phyloP scores from a whole-genome alignment of 331 rosid genomes.

The Pyrus hybrid region DNA sequence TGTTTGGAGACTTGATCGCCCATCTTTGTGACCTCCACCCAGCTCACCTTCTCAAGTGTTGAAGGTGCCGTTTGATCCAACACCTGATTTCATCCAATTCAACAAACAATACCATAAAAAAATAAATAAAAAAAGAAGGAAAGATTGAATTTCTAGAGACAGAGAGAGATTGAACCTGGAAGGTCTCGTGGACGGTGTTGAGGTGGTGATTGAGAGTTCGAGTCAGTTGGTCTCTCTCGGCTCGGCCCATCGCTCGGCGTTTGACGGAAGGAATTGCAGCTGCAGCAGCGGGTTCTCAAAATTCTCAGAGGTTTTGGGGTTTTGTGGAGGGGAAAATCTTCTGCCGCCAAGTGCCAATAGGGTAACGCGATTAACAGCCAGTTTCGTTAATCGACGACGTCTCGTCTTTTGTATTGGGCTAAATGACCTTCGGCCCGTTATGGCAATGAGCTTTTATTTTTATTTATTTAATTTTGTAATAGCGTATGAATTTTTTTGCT shows the following conservation, averaged over 20 bases:
- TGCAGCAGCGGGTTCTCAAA: neutral
- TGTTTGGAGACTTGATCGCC: slow-evolving; percentile 68
- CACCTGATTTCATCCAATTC: slow-evolving; percentile 27
- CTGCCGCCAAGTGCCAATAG: neutral
- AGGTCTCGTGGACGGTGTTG: slow-evolving; percentile 59
- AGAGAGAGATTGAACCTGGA: slow-evolving; percentile 26
- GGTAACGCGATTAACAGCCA: neutral
- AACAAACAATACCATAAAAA: neutral
- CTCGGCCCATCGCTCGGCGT: slow-evolving; percentile 23
- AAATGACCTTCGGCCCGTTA: neutral
- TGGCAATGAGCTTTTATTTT: neutral
- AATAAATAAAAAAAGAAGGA: neutral
- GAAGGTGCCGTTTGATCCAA: slow-evolving; percentile 63
- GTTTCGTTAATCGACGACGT: neutral
- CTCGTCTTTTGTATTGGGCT: neutral
- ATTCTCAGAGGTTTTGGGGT: neutral
- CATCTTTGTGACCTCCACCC: slow-evolving; percentile 72
- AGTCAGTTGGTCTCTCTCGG: slow-evolving; percentile 44
- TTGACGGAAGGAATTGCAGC: neutral
- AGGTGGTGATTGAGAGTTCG: slow-evolving; percentile 42
- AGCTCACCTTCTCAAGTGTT: slow-evolving; percentile 47
- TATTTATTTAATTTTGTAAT: too few relatives aligned
- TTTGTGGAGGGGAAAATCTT: neutral
- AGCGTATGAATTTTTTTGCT: too few relatives aligned
- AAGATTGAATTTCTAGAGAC: neutral